Conservation (phyloP, 2,329 filamentous ascomycete species). For the Xylariales sp. region DNA sequence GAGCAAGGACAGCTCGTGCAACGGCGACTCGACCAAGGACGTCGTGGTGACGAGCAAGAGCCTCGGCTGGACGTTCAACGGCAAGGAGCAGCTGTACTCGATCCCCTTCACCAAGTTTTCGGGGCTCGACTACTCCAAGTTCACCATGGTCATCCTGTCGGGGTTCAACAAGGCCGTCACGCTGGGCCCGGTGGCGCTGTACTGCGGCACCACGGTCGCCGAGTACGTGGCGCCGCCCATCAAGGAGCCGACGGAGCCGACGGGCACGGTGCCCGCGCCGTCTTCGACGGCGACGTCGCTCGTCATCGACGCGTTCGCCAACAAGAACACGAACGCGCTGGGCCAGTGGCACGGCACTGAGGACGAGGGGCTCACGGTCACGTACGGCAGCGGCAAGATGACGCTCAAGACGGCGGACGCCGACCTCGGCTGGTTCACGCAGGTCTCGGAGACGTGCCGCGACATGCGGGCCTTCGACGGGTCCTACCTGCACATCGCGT, state of each 20-base stretch:
- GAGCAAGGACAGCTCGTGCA: slow-evolving; percentile 55
- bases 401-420: slow-evolving; percentile 69
- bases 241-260: slow-evolving; percentile 55
- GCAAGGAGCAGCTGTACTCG: slow-evolving; percentile 68
- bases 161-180: slow-evolving; percentile 59
- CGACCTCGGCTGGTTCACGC: slow-evolving; percentile 71
- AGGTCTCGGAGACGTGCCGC: slow-evolving; percentile 65
- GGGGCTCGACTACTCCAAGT: slow-evolving; percentile 62
- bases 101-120: slow-evolving; percentile 66
- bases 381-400: slow-evolving; percentile 63
- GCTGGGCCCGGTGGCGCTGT: slow-evolving; percentile 68
- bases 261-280: slow-evolving; percentile 62
- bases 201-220: slow-evolving; percentile 63
- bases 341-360: slow-evolving; percentile 75
- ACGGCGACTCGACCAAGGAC: slow-evolving; percentile 51
- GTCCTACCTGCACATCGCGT: slow-evolving; percentile 73
- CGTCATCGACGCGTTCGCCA: slow-evolving; percentile 71
- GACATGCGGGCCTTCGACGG: slow-evolving; percentile 66
- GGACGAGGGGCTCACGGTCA: slow-evolving; percentile 63
- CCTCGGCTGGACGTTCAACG: slow-evolving; percentile 70
- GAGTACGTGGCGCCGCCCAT: slow-evolving; percentile 62
- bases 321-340: slow-evolving; percentile 65
- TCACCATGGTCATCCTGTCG: slow-evolving; percentile 64
- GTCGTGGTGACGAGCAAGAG: slow-evolving; percentile 57
- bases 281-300: slow-evolving; percentile 60